Percentiles rank a stretch among this genome's conserved stretches.
These are phyloP conservation scores for Novymonas esmeraldas DNA, from an alignment of 208 protist genomes.

Conservation along the genomic window DNA sequence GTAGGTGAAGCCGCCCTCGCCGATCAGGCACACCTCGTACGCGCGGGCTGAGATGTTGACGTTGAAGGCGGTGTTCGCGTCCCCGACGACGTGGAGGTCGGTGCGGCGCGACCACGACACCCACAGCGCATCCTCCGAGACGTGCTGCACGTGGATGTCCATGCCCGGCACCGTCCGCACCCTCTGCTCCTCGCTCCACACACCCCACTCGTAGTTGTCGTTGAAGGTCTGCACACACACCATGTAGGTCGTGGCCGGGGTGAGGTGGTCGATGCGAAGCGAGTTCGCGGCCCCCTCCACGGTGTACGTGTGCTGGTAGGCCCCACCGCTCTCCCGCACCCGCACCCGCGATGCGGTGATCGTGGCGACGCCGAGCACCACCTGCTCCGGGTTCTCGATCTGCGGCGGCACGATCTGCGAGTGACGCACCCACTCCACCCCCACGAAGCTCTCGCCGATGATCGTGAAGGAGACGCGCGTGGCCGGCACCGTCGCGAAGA, in stretches of 20 bases:
- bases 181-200: slow-evolving; percentile 88
- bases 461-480: slow-evolving; percentile 75
- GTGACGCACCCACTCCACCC: slow-evolving; percentile 79
- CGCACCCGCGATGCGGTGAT: slow-evolving; percentile 87
- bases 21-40: slow-evolving; percentile 86
- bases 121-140: slow-evolving; percentile 91
- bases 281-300: slow-evolving; percentile 69
- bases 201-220: slow-evolving; percentile 91
- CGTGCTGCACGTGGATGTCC: slow-evolving; percentile 82
- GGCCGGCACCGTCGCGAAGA: slow-evolving; percentile 87
- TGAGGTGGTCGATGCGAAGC: slow-evolving; percentile 66
- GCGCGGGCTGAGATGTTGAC: slow-evolving; percentile 71
- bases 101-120: slow-evolving; percentile 80
- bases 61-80: slow-evolving; percentile 81
- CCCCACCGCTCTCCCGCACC: slow-evolving; percentile 75
- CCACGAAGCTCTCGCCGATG: slow-evolving; percentile 89
- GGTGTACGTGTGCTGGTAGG: slow-evolving; percentile 65
- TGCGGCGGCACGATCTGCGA: slow-evolving; percentile 65
- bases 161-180: slow-evolving; percentile 88
- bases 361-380: slow-evolving; percentile 69
- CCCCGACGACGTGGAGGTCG: slow-evolving; percentile 52
- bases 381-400: slow-evolving; percentile 46
- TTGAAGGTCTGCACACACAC: slow-evolving; percentile 91
- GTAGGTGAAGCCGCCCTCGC: slow-evolving; percentile 80
- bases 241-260: slow-evolving; percentile 85